Percentiles rank a stretch among this genome's conserved stretches.
Evolutionary conservation across 306 rosid species (phyloP).

Genomic region (Alnus rubra): DNA sequence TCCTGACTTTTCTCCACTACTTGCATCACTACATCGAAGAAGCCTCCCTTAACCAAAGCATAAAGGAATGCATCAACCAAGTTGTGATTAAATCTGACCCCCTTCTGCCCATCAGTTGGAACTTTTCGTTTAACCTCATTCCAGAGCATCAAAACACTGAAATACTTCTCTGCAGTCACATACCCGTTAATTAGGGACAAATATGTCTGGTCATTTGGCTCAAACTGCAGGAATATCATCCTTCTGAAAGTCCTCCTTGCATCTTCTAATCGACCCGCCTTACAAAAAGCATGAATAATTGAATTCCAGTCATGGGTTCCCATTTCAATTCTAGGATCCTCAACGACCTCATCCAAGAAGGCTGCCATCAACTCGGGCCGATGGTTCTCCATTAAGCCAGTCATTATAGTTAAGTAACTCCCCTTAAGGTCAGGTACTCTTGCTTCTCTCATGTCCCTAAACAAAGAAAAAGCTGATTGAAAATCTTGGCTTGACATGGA

Average conservation of each 20-base stretch:
- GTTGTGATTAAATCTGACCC: slow-evolving; percentile 63
- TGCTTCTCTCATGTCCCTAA: slow-evolving; percentile 87
- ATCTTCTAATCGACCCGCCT: slow-evolving; percentile 87
- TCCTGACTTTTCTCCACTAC: slow-evolving; percentile 86
- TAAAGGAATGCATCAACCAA: slow-evolving; percentile 86
- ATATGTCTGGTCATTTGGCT: slow-evolving; percentile 89
- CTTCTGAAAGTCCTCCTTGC: slow-evolving; percentile 93
- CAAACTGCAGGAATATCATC: slow-evolving; percentile 80
- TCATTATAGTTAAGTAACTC: slow-evolving; percentile 90
- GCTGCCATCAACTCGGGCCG: slow-evolving; percentile 98
- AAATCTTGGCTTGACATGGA: slow-evolving; percentile 91
- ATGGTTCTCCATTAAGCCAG: slow-evolving; percentile 90
- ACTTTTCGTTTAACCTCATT: slow-evolving; percentile 78
- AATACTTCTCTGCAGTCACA: slow-evolving; percentile 76
- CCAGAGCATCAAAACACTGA: slow-evolving; percentile 86
- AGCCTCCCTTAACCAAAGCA: slow-evolving; percentile 96
- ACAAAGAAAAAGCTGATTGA: slow-evolving; percentile 81
- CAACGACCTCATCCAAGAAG: slow-evolving; percentile 88
- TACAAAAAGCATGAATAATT: slow-evolving; percentile 91
- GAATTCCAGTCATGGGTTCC: slow-evolving; percentile 98
- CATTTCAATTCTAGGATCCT: slow-evolving; percentile 83
- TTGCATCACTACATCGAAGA: slow-evolving; percentile 94
- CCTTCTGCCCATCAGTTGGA: slow-evolving; percentile 55
- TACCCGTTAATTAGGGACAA: slow-evolving; percentile 80
- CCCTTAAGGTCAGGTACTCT: slow-evolving; percentile 75